A percentile compares a stretch with the other conserved stretches of the same genome.
Conservation (phyloP, 768 basidiomycete genomes). For the Tephrocybe sp. region DNA sequence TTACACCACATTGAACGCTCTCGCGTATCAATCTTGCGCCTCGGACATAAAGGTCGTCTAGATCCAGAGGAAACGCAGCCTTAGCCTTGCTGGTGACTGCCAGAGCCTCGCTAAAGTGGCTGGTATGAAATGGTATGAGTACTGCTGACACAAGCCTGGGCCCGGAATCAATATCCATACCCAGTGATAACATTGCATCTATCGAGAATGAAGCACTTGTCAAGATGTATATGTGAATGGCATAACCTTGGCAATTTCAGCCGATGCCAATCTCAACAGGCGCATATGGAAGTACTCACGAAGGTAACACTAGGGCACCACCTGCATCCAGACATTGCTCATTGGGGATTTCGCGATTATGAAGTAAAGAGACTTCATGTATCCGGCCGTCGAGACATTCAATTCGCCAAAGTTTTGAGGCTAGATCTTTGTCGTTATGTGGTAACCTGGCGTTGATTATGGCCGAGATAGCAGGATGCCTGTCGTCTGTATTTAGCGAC, state of each 20-base stretch:
- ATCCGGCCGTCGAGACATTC: conserved; percentile 29
- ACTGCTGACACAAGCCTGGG: neutral
- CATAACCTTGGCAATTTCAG: conserved; percentile 37
- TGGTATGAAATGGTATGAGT: conserved; percentile 23
- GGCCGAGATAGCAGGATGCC: neutral
- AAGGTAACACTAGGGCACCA: conserved; percentile 35
- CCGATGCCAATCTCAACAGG: conserved; percentile 10
- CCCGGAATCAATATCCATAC: conserved; percentile 31
- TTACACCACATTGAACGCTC: conserved; percentile 62
- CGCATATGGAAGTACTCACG: conserved; percentile 24
- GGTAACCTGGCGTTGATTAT: conserved; percentile 30
- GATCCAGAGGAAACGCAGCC: conserved; percentile 40
- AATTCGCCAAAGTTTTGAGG: conserved; percentile 30
- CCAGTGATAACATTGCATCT: conserved; percentile 53
- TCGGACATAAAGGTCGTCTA: conserved; percentile 48
- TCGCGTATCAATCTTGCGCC: conserved; percentile 55
- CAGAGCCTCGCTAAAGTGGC: conserved; percentile 58
- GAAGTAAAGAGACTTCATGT: conserved; percentile 18
- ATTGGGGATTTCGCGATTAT: conserved; percentile 2
- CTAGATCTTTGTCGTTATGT: conserved; percentile 23
- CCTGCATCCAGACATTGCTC: conserved; percentile 22
- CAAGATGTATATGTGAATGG: conserved; percentile 66
- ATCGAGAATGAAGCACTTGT: conserved; percentile 68
- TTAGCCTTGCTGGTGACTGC: conserved; percentile 52
- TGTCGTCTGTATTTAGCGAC: conserved; percentile 4